Percentiles rank a stretch among this genome's conserved stretches.
These are phyloP conservation scores for Pyracantha coccinea DNA, from an alignment of 331 rosid genomes.

Conservation along the genomic window DNA sequence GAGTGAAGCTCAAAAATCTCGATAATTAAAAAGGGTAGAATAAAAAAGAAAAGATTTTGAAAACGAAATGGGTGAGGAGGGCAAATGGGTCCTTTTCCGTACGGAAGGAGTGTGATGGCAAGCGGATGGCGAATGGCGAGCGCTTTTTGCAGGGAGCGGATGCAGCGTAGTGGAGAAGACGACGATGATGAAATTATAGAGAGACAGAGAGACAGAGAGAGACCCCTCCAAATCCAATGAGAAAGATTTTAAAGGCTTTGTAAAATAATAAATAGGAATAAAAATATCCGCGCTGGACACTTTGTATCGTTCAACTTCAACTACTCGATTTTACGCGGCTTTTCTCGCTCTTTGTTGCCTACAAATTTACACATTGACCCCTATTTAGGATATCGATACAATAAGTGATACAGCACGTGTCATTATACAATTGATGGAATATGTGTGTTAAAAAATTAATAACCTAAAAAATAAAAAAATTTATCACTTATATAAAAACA, in stretches of 20 bases:
- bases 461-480: too few species aligned
- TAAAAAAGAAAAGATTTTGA: background rate
- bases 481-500: too few species aligned
- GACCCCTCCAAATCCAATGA: constrained; percentile 3
- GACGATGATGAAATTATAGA: constrained; percentile 9
- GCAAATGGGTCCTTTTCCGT: constrained; percentile 8
- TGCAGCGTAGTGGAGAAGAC: constrained; percentile 17
- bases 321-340: constrained; percentile 9
- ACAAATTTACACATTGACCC: constrained; percentile 10
- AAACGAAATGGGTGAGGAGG: background rate
- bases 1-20: constrained; percentile 4
- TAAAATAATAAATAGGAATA: background rate
- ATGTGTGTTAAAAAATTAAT: too few species aligned
- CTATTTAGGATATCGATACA: background rate
- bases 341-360: background rate
- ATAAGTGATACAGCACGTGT: too few species aligned
- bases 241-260: constrained; percentile 6
- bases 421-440: too few species aligned
- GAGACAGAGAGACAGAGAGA: background rate
- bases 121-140: background rate
- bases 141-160: constrained; percentile 17
- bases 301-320: constrained; percentile 20
- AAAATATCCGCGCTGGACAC: constrained; percentile 34
- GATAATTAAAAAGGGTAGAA: background rate
- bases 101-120: background rate